Evolutionary conservation across 129 eudicot genomes (phyloP).

Genomic region (Chrysanthemum makinoi): DNA sequence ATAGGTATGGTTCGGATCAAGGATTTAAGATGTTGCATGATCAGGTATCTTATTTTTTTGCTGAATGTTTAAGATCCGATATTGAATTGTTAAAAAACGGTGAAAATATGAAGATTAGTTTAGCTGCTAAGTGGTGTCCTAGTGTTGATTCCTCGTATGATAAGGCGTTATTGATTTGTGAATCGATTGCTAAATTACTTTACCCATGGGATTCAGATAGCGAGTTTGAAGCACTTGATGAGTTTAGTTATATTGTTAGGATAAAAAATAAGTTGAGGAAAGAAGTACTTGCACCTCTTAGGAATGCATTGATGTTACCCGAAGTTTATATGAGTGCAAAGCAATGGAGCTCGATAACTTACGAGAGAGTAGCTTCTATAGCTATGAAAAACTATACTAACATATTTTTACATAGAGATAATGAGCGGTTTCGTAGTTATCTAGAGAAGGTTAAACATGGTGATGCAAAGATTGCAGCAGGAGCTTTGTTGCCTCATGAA

Average conservation of each 20-base stretch:
- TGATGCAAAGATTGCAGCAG: slow-evolving; percentile 53
- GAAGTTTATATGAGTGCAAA: slow-evolving; percentile 62
- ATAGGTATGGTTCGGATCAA: slow-evolving; percentile 35
- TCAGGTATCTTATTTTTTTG: no score
- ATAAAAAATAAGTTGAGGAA: slow-evolving; percentile 54
- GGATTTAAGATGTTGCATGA: no score
- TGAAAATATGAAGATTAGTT: slow-evolving; percentile 2
- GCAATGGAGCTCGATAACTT: slow-evolving; percentile 43
- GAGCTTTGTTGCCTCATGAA: slow-evolving; percentile 59
- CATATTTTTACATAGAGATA: slow-evolving; percentile 36
- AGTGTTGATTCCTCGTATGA: no score
- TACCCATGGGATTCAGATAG: no score
- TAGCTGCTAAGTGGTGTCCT: no score
- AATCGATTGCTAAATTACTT: no score
- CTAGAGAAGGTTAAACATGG: slow-evolving; percentile 47
- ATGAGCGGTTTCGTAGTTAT: slow-evolving; percentile 38
- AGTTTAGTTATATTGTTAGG: slow-evolving; percentile 36
- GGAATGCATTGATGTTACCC: slow-evolving; percentile 46
- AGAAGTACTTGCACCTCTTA: slow-evolving; percentile 58
- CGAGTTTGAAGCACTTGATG: slow-evolving; percentile 33
- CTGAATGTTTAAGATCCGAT: slow-evolving; percentile 9
- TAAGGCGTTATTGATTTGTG: no score
- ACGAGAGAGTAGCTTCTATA: slow-evolving; percentile 53
- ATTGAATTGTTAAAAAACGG: slow-evolving; percentile 29
- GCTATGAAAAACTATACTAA: slow-evolving; percentile 52